These are phyloP conservation scores for Diaporthe destruens DNA, from an alignment of 2,329 filamentous ascomycete species.

Conservation along the genomic window DNA sequence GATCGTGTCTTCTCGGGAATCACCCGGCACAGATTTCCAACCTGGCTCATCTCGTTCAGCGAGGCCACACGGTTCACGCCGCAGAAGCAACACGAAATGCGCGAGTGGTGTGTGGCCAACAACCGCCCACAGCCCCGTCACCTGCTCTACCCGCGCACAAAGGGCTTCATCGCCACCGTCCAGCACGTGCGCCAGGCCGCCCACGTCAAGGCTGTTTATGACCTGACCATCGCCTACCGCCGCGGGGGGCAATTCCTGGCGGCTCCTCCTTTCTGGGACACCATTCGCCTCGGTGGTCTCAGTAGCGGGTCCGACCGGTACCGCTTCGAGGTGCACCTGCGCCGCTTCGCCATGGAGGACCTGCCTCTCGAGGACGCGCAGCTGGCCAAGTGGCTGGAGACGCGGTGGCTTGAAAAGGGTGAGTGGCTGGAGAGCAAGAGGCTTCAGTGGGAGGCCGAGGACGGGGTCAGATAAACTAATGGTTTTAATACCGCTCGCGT, in stretches of 20 bases:
- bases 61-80: conserved; percentile 72
- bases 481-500: too few species aligned
- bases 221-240: conserved; percentile 67
- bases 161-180: conserved; percentile 71
- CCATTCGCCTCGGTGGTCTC: conserved; percentile 57
- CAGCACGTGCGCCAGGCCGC: conserved; percentile 64
- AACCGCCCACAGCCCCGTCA: conserved; percentile 65
- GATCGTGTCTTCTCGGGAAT: conserved; percentile 69
- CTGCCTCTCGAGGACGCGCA: conserved; percentile 62
- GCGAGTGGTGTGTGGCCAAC: conserved; percentile 64
- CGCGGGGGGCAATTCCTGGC: conserved; percentile 57
- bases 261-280: conserved; percentile 67
- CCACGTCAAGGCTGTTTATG: conserved; percentile 67
- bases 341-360: conserved; percentile 61
- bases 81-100: conserved; percentile 64
- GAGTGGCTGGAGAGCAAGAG: conserved; percentile 61
- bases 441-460: conserved; percentile 53
- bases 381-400: conserved; percentile 65
- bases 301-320: conserved; percentile 56
- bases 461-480: background rate
- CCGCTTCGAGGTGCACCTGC: conserved; percentile 64
- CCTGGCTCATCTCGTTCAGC: conserved; percentile 74
- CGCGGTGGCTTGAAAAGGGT: conserved; percentile 66
- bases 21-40: conserved; percentile 64
- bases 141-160: conserved; percentile 70